Evolutionary conservation across 768 basidiomycete genomes (phyloP).

Genomic region (Lentinula sp.): DNA sequence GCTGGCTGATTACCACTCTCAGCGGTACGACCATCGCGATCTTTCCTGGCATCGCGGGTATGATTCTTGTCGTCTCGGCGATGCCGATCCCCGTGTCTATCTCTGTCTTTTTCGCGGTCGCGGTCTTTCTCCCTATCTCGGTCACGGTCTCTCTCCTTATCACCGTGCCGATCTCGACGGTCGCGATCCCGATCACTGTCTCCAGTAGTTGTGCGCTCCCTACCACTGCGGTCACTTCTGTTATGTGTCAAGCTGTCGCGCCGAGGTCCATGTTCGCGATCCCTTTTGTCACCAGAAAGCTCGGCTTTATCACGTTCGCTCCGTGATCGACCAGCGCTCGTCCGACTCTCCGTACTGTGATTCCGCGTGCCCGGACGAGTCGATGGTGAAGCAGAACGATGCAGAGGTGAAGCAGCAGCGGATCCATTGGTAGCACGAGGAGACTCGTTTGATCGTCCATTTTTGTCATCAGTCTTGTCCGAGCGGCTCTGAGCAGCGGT

Average conservation of each 20-base stretch:
- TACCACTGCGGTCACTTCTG: slow-evolving; percentile 41
- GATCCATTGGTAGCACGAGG: slow-evolving; percentile 45
- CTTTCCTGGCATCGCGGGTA: slow-evolving; percentile 58
- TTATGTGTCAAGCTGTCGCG: slow-evolving; percentile 49
- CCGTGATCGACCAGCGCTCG: slow-evolving; percentile 58
- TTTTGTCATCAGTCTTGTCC: slow-evolving; percentile 36
- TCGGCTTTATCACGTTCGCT: slow-evolving; percentile 44
- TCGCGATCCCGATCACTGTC: slow-evolving; percentile 44
- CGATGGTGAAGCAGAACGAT: slow-evolving; percentile 59
- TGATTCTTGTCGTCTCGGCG: slow-evolving; percentile 55
- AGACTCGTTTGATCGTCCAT: slow-evolving; percentile 21
- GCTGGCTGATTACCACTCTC: slow-evolving; percentile 21
- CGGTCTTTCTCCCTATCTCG: slow-evolving; percentile 39
- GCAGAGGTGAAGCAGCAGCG: slow-evolving; percentile 51
- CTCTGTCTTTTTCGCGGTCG: slow-evolving; percentile 29
- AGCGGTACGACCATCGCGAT: slow-evolving; percentile 40
- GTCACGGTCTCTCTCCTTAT: slow-evolving; percentile 36
- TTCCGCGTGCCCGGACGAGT: slow-evolving; percentile 66
- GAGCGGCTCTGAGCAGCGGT: slow-evolving; percentile 65
- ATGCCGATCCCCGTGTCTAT: slow-evolving; percentile 51
- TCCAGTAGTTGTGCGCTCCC: slow-evolving; percentile 32
- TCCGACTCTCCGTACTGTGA: slow-evolving; percentile 65
- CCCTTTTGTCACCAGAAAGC: slow-evolving; percentile 44
- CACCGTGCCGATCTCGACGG: slow-evolving; percentile 29
- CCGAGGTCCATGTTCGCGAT: slow-evolving; percentile 46